Evolutionary conservation across 73 alveolate species (phyloP).

Genomic region (Stentor coeruleus): DNA sequence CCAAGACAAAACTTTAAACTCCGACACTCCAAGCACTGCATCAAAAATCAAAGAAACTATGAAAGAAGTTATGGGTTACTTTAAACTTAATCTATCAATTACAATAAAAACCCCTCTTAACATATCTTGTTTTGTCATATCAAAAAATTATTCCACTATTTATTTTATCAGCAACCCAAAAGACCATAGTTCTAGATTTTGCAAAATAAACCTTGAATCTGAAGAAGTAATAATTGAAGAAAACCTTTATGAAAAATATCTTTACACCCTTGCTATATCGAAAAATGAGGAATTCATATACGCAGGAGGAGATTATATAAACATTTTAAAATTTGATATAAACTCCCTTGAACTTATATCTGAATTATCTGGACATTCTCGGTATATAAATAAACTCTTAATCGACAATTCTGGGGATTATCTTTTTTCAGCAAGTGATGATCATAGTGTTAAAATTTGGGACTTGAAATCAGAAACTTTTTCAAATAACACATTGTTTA

Average conservation of each 20-base stretch:
- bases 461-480: not conserved
- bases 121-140: not conserved
- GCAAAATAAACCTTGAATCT: not conserved
- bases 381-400: not conserved
- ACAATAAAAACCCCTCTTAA: not conserved
- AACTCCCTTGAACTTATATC: not conserved
- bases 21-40: too few species aligned
- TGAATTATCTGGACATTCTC: not conserved
- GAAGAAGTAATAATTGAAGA: not conserved
- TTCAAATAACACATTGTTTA: not conserved
- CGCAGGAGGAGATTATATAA: not conserved
- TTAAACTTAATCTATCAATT: too few species aligned
- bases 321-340: not conserved
- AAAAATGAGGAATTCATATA: not conserved
- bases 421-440: not conserved
- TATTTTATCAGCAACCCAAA: not conserved
- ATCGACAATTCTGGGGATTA: not conserved
- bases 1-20: too few species aligned
- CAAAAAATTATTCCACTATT: not conserved
- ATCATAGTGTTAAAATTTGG: not conserved
- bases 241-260: too few species aligned
- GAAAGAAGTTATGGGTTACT: not conserved
- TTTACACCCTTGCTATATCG: not conserved
- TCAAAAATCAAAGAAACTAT: not conserved
- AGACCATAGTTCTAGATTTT: not conserved